These are phyloP conservation scores for Talaromyces sp. DNA, from an alignment of 2,329 filamentous ascomycete species.

Conservation along the genomic window DNA sequence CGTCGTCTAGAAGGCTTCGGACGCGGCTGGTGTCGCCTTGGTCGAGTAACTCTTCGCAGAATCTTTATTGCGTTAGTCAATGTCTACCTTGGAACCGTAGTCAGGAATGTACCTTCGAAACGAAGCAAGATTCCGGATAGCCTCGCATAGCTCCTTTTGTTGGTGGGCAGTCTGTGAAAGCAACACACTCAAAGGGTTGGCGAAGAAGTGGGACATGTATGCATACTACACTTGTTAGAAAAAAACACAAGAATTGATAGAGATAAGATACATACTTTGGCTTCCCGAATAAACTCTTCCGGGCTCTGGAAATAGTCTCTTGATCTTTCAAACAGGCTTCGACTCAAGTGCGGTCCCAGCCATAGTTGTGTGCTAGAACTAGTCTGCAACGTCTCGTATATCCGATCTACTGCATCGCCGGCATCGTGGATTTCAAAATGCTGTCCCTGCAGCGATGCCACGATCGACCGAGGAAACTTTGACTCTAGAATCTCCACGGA, in stretches of 20 bases:
- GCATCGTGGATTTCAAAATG: conserved; percentile 50
- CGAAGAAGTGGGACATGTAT: conserved; percentile 61
- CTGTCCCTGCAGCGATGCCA: conserved; percentile 48
- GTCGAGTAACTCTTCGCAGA: conserved; percentile 39
- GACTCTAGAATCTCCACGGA: conserved; percentile 58
- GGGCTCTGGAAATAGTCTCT: conserved; percentile 57
- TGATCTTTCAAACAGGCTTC: conserved; percentile 50
- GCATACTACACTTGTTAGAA: conserved; percentile 42
- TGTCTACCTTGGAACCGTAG: neutral
- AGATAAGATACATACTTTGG: conserved; percentile 37
- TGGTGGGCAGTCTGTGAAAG: conserved; percentile 28
- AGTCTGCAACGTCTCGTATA: conserved; percentile 35
- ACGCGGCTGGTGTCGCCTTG: conserved; percentile 28
- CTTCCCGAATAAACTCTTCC: conserved; percentile 48
- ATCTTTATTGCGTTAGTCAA: conserved; percentile 18
- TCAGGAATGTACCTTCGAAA: conserved; percentile 41
- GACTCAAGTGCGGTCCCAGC: conserved; percentile 50
- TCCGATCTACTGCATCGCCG: conserved; percentile 40
- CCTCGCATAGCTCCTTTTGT: conserved; percentile 45
- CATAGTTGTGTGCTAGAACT: conserved; percentile 36
- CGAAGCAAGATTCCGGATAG: conserved; percentile 52
- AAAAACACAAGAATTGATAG: neutral
- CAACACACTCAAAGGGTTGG: conserved; percentile 52
- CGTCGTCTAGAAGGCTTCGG: conserved; percentile 45
- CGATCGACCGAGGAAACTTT: conserved; percentile 48